Conservation (phyloP, 2,329 filamentous ascomycete genomes). For the Aspergillus sp. region DNA sequence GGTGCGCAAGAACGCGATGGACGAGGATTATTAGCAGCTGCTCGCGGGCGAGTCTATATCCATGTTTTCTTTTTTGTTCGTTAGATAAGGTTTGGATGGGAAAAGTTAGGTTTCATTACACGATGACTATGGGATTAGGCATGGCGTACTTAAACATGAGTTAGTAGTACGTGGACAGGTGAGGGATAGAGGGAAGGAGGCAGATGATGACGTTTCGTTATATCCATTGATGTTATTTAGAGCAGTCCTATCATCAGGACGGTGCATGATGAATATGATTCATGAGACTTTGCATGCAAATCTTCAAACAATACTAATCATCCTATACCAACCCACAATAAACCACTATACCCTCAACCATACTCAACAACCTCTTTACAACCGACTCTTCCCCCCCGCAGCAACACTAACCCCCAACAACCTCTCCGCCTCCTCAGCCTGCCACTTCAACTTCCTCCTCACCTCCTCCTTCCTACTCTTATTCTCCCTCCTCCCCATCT, state of each 20-base stretch:
- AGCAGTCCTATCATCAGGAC: not conserved
- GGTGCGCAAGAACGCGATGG: conserved; percentile 31
- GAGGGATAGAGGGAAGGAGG: not conserved
- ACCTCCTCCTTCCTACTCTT: conserved; percentile 49
- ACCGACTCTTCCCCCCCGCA: conserved; percentile 39
- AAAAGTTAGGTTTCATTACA: not conserved
- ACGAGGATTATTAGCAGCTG: conserved; percentile 32
- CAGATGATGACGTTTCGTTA: not conserved
- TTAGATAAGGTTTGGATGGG: conserved; percentile 10
- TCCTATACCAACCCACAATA: not conserved
- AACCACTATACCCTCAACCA: no score
- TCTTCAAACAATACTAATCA: conserved; percentile 5
- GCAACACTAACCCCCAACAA: conserved; percentile 32
- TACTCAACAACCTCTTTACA: conserved; percentile 23
- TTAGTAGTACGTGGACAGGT: not conserved
- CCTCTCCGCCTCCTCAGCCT: conserved; percentile 41
- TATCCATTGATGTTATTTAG: conserved; percentile 4
- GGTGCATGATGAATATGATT: conserved; percentile 5
- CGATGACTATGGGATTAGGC: no score
- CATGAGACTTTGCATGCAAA: not conserved
- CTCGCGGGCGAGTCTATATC: conserved; percentile 25
- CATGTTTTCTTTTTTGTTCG: conserved; percentile 7
- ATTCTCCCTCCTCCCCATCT: conserved; percentile 59
- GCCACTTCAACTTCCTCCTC: conserved; percentile 46
- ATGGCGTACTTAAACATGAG: no score